These are phyloP conservation scores for Yamadazyma songkhlaensis DNA, from an alignment of 1,139 yeast genomes.

Conservation along the genomic window DNA sequence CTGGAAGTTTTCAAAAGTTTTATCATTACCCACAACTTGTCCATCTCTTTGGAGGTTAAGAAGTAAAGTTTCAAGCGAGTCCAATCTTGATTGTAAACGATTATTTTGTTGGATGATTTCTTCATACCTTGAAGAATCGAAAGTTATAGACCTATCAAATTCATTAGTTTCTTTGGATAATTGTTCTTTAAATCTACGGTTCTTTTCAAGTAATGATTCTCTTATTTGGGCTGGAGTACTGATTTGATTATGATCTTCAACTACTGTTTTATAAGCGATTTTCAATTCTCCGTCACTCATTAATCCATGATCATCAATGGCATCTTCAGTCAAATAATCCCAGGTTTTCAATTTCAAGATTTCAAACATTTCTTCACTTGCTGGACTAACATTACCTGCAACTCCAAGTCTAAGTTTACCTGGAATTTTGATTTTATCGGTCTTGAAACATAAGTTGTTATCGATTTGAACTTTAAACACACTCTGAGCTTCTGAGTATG, in stretches of 20 bases:
- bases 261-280: constrained; percentile 16
- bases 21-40: not conserved
- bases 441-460: constrained; percentile 67
- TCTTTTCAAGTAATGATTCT: constrained; percentile 26
- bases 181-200: constrained; percentile 2
- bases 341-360: constrained; percentile 54
- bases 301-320: constrained; percentile 56
- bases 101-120: constrained; percentile 7
- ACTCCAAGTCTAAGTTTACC: constrained; percentile 49
- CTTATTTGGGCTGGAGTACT: constrained; percentile 25
- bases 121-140: constrained; percentile 2
- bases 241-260: constrained; percentile 6
- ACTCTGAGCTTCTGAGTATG: constrained; percentile 44
- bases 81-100: constrained; percentile 6
- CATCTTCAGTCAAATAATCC: constrained; percentile 52
- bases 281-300: constrained; percentile 43
- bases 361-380: constrained; percentile 57
- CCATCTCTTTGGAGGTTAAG: constrained; percentile 2
- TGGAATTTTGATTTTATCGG: constrained; percentile 48
- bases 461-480: constrained; percentile 65
- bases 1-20: constrained; percentile 24
- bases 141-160: not conserved
- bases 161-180: not conserved
- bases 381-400: constrained; percentile 39
- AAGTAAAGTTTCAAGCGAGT: constrained; percentile 7